Percentiles rank a stretch among this genome's conserved stretches.
Conservation (phyloP, 768 basidiomycete species). For the Kondoa subrosea region DNA sequence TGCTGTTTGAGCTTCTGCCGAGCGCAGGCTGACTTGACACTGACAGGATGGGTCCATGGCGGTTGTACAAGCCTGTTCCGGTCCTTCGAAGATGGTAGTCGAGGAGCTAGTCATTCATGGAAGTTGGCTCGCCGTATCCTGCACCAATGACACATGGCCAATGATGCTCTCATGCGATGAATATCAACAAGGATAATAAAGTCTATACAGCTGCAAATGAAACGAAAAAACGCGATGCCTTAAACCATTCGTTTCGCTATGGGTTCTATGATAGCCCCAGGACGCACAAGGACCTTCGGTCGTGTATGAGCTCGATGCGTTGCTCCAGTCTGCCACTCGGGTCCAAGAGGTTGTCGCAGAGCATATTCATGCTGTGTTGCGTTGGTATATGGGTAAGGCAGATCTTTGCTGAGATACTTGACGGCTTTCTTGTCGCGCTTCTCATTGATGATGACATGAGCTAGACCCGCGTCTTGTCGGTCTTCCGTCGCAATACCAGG, state of each 20-base stretch:
- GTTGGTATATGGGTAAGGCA: slow-evolving; percentile 88
- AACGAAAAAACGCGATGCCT: too few relatives aligned
- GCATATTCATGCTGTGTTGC: slow-evolving; percentile 77
- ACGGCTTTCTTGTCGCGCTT: slow-evolving; percentile 83
- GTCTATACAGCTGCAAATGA: too few relatives aligned
- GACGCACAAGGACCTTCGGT: slow-evolving; percentile 24
- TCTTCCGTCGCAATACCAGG: slow-evolving; percentile 60
- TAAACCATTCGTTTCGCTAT: slow-evolving; percentile 19
- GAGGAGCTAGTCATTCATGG: too few relatives aligned
- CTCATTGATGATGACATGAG: slow-evolving; percentile 88
- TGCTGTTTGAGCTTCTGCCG: too few relatives aligned
- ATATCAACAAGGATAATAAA: too few relatives aligned
- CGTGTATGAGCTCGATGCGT: slow-evolving; percentile 24
- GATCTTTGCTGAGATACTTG: slow-evolving; percentile 73
- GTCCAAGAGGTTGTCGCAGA: slow-evolving; percentile 63
- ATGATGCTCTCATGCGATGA: too few relatives aligned
- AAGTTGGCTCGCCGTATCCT: too few relatives aligned
- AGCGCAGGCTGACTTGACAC: too few relatives aligned
- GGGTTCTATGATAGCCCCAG: slow-evolving; percentile 24
- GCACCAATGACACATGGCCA: too few relatives aligned
- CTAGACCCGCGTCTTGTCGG: slow-evolving; percentile 67
- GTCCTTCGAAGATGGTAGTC: too few relatives aligned
- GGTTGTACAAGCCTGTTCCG: too few relatives aligned
- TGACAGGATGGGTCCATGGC: too few relatives aligned
- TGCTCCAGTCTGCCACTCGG: slow-evolving; percentile 83